Base-by-base conservation (phyloP, 1,139 yeast species). In the Scheffersomyces cryptocercus region DNA sequence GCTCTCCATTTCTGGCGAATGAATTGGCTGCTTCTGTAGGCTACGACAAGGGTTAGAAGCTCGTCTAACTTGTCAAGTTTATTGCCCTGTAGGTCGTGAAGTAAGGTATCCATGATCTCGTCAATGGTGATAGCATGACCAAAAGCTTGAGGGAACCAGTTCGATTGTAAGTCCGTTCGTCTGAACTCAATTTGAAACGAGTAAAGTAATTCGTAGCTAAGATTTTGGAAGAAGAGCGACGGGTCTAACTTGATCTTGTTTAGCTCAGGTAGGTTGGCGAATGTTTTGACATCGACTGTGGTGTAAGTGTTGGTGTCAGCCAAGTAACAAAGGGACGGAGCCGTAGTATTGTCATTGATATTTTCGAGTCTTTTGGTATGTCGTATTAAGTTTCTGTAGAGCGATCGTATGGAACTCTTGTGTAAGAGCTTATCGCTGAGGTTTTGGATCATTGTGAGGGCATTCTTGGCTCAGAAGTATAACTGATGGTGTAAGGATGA, bases 331-430 rank as follows among this genome's bases (percentile, higher is more conserved):
- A 20, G 26, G 8, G 26, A 20, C 26, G 26, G 26, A 20, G 26
- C 9, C 5, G 26, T 20, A 20, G 26, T 8, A 20, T 20, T 20
- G 8, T 7, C 7, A 20, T 31, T 20, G 11, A 14, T 14, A 8
- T 31, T 13, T 10, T 13, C 14, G n/a, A 31, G 20, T 31, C 20
- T 31, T 15, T 11, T 20, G 35, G 20, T 14, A 31, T 35, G 35
- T 37, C 66, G 56, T 28, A 62, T 43, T 20, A 64, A 43, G 3
- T 41, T 40, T 43, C 57, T 47, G 42, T 62, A 65, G 38, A 64
- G 43, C 5, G 60, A 45, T 28, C 49, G 39, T 16, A 42, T 38
- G 12, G 43, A 42, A 12, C 35, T 32, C 13, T 28, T 36, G 24
- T 46, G 50, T 24, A 35, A 37, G 26, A 20, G 26, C 26, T 20